phyloP scores from a whole-genome alignment of 2,329 filamentous ascomycete species.

The Aspergillus nomiae region DNA sequence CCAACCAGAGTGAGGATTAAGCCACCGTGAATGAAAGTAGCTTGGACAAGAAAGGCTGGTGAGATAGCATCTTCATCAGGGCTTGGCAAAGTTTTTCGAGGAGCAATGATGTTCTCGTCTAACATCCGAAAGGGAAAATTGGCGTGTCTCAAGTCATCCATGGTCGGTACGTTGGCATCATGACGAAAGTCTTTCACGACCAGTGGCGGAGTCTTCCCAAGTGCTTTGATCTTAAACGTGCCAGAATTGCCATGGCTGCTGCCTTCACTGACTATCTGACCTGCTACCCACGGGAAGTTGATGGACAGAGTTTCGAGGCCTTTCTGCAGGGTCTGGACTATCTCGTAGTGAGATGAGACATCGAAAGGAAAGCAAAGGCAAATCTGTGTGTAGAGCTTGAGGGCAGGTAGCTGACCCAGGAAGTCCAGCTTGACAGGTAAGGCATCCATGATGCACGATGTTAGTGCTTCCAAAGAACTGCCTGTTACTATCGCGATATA shows the following conservation, averaged over 20 bases:
- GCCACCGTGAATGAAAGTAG: constrained; percentile 39
- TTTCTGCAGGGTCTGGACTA: constrained; percentile 33
- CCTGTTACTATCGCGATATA: background rate
- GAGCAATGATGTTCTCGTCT: constrained; percentile 47
- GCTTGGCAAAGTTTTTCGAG: constrained; percentile 44
- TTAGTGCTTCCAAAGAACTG: background rate
- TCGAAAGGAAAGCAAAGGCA: constrained; percentile 43
- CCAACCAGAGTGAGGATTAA: constrained; percentile 53
- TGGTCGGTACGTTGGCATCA: constrained; percentile 38
- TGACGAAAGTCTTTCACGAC: constrained; percentile 48
- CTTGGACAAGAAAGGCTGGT: constrained; percentile 14
- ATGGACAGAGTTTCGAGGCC: constrained; percentile 44
- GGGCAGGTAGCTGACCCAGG: constrained; percentile 45
- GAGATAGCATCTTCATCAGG: constrained; percentile 12
- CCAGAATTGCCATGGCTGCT: constrained; percentile 30
- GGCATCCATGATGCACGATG: background rate
- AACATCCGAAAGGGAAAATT: constrained; percentile 53
- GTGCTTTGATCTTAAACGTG: constrained; percentile 43
- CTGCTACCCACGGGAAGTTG: constrained; percentile 52
- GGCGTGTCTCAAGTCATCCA: constrained; percentile 40
- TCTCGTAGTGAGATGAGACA: constrained; percentile 18
- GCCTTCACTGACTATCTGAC: constrained; percentile 44
- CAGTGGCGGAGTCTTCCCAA: constrained; percentile 35
- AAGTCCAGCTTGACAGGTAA: constrained; percentile 36
- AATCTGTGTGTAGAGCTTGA: constrained; percentile 53